Percentiles rank a stretch among this genome's conserved stretches.
Conservation (phyloP, 768 basidiomycete genomes). For the Gloeopeniophorella convolvens region DNA sequence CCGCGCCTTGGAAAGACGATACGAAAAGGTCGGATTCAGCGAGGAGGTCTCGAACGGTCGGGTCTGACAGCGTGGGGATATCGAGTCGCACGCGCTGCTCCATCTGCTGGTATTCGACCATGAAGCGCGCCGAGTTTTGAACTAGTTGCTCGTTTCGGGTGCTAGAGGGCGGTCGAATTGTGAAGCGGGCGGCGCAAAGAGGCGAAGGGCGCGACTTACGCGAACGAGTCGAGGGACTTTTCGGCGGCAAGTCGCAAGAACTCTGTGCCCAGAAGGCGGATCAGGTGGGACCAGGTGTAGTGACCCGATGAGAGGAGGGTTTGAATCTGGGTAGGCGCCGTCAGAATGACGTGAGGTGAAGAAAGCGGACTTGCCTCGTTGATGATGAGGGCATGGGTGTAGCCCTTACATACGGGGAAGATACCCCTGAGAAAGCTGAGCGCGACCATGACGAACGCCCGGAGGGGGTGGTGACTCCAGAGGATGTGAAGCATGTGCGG, state of each 20-base stretch:
- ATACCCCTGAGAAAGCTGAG: conserved; percentile 67
- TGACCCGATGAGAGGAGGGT: conserved; percentile 59
- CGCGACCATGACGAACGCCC: conserved; percentile 63
- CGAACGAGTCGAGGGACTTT: conserved; percentile 59
- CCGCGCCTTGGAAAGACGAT: conserved; percentile 66
- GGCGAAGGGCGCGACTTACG: conserved; percentile 42
- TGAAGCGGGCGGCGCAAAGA: not conserved
- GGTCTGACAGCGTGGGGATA: conserved; percentile 71
- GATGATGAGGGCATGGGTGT: conserved; percentile 80
- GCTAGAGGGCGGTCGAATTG: conserved; percentile 32
- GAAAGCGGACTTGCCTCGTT: conserved; percentile 54
- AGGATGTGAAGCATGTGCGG: conserved; percentile 46
- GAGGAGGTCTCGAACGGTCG: conserved; percentile 67
- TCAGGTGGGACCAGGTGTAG: conserved; percentile 63
- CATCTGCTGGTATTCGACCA: conserved; percentile 74
- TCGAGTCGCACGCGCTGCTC: conserved; percentile 72
- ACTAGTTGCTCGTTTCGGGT: conserved; percentile 67
- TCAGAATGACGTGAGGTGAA: not conserved
- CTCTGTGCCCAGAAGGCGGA: conserved; percentile 54
- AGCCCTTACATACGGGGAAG: conserved; percentile 77
- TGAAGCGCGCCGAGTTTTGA: conserved; percentile 63
- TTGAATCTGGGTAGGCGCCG: conserved; percentile 49
- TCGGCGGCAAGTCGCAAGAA: conserved; percentile 58
- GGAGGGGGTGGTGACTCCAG: conserved; percentile 56
- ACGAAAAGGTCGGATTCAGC: conserved; percentile 83